Percentiles rank a stretch among this genome's conserved stretches.
phyloP scores from a whole-genome alignment of 2,329 filamentous ascomycete species.

The Penicillium crustosum region DNA sequence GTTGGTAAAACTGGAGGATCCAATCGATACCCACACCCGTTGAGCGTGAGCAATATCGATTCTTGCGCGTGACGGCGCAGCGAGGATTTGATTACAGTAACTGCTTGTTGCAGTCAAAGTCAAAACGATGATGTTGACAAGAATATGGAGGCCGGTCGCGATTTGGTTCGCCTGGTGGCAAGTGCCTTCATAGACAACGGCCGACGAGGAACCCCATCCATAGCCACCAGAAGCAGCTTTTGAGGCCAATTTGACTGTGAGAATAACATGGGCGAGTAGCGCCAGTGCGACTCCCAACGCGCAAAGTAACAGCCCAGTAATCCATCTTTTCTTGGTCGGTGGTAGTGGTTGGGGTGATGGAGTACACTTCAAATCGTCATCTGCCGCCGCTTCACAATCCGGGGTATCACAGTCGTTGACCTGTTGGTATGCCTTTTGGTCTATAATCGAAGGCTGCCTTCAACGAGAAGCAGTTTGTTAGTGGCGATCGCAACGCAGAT shows the following conservation, averaged over 20 bases:
- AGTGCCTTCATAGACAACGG: background rate
- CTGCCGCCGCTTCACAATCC: background rate
- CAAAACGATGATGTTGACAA: background rate
- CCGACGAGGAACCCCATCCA: background rate
- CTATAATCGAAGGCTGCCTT: background rate
- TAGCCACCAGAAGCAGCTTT: background rate
- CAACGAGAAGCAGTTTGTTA: background rate
- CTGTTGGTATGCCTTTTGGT: background rate
- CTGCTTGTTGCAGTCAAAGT: constrained; percentile 1
- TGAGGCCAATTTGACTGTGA: background rate
- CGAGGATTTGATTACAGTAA: background rate
- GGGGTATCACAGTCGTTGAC: background rate
- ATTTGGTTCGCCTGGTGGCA: background rate
- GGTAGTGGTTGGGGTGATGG: background rate
- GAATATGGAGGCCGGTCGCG: background rate
- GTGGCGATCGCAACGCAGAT: background rate
- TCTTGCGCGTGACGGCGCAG: background rate
- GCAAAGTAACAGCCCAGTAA: background rate
- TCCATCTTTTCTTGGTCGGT: background rate
- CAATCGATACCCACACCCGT: constrained; percentile 2
- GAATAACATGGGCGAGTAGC: background rate
- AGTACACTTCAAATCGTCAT: background rate
- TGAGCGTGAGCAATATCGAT: background rate
- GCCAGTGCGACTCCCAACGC: background rate
- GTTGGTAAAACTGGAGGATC: background rate